Percentiles rank a stretch among this genome's conserved stretches.
Evolutionary conservation across 768 basidiomycete species (phyloP).

Genomic region (Psilocybe cubensis): DNA sequence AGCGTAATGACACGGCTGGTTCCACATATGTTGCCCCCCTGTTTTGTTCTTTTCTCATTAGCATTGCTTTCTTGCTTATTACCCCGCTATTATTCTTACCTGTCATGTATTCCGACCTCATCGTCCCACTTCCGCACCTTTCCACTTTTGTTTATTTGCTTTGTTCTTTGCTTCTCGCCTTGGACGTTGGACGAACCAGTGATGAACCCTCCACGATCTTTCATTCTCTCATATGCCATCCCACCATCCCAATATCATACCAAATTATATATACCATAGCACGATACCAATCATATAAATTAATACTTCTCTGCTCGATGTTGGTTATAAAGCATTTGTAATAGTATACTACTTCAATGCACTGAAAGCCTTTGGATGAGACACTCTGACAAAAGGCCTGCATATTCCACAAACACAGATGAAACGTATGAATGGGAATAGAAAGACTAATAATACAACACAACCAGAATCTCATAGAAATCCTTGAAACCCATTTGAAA

Average conservation of each 20-base stretch:
- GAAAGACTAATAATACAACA: not conserved
- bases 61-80: slow-evolving; percentile 1
- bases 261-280: not conserved
- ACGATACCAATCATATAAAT: slow-evolving; percentile 1
- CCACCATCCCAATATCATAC: slow-evolving; percentile 1
- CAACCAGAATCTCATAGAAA: slow-evolving; percentile 3
- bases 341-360: not conserved
- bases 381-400: not conserved
- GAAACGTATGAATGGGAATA: not conserved
- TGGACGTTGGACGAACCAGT: not conserved
- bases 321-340: not conserved
- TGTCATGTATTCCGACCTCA: slow-evolving; percentile 5
- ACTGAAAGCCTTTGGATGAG: not conserved
- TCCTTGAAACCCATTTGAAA: slow-evolving; percentile 8
- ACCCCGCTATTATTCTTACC: slow-evolving; percentile 2
- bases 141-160: not conserved
- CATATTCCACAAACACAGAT: not conserved
- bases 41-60: not conserved
- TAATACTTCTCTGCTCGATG: not conserved
- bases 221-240: too few relatives aligned
- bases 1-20: not conserved
- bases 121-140: not conserved
- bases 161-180: not conserved
- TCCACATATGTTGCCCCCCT: not conserved
- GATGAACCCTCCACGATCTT: not conserved